phyloP scores from a whole-genome alignment of 768 basidiomycete genomes.

The Xerocomellus intermedius region DNA sequence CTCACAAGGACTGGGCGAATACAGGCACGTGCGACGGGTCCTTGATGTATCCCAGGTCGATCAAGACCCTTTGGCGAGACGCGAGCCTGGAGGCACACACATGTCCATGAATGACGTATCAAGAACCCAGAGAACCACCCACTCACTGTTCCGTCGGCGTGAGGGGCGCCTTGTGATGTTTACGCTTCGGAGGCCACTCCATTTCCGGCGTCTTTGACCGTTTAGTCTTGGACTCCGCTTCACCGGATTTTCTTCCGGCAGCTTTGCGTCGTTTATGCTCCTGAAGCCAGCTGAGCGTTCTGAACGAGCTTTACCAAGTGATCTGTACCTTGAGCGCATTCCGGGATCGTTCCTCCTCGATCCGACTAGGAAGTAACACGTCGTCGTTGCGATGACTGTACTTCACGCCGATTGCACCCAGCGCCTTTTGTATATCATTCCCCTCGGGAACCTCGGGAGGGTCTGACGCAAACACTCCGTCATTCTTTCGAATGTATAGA shows the following conservation, averaged over 20 bases:
- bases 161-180: conserved; percentile 49
- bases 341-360: conserved; percentile 63
- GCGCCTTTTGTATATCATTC: conserved; percentile 52
- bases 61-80: conserved; percentile 56
- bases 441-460: conserved; percentile 41
- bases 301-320: not conserved
- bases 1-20: conserved; percentile 70
- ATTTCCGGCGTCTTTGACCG: conserved; percentile 36
- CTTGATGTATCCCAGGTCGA: conserved; percentile 60
- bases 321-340: conserved; percentile 48
- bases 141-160: conserved; percentile 54
- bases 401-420: conserved; percentile 59
- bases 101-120: not conserved
- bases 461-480: conserved; percentile 26
- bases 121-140: not conserved
- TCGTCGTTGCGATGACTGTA: conserved; percentile 79
- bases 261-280: conserved; percentile 28
- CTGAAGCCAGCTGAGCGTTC: conserved; percentile 15
- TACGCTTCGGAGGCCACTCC: conserved; percentile 66
- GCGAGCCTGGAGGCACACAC: conserved; percentile 40
- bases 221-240: conserved; percentile 3
- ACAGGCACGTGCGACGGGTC: conserved; percentile 47
- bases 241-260: conserved; percentile 20
- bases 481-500: not conserved
- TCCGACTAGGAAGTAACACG: conserved; percentile 61